Evolutionary conservation across 208 protist genomes (phyloP).

Genomic region (Phytomonas francai): DNA sequence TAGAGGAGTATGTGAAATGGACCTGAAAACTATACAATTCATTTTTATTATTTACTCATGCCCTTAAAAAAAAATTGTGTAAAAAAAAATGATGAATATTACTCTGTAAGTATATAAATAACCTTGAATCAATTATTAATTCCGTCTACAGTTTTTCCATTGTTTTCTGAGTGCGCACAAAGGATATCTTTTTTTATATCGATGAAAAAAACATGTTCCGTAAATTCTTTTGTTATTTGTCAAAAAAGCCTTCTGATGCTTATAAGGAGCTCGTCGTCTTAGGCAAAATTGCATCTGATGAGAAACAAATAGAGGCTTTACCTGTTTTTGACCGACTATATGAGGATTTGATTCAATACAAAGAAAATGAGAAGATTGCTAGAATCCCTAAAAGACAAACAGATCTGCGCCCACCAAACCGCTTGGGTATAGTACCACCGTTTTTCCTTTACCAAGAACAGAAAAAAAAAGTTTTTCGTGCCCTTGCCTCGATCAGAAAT

Average conservation of each 20-base stretch:
- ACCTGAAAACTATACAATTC: not conserved
- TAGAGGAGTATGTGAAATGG: not conserved
- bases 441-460: conserved; percentile 73
- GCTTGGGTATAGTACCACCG: conserved; percentile 67
- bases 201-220: conserved; percentile 34
- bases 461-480: conserved; percentile 57
- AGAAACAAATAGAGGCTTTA: conserved; percentile 50
- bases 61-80: not conserved
- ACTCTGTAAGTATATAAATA: not conserved
- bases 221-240: conserved; percentile 20
- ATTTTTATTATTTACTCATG: not conserved
- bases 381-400: conserved; percentile 45
- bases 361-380: conserved; percentile 14
- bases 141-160: conserved; percentile 8
- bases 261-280: conserved; percentile 42
- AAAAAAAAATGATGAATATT: not conserved
- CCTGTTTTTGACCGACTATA: conserved; percentile 79
- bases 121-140: not conserved
- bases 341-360: conserved; percentile 58
- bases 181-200: not conserved
- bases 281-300: conserved; percentile 47
- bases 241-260: conserved; percentile 38
- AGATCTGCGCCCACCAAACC: conserved; percentile 73
- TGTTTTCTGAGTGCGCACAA: not conserved
- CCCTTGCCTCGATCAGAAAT: conserved; percentile 25